Evolutionary conservation across 495 filamentous ascomycete genomes (phyloP), one percentile per base, ranked within the genome.

Genomic region (Darksidea phi): DNA sequence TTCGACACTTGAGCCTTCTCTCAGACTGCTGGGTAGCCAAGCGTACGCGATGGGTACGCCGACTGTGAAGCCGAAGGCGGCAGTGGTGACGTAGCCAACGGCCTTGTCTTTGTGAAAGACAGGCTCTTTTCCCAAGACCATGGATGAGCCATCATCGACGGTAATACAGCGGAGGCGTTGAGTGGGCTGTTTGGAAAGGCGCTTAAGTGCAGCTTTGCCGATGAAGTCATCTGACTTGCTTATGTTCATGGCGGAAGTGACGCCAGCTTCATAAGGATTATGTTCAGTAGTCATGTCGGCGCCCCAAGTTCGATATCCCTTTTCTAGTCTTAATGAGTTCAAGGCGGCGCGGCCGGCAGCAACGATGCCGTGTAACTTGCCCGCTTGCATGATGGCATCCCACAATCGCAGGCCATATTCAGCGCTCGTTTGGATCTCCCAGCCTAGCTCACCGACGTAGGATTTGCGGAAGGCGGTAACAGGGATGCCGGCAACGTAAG

Each of bases 91-190:
- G 61, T 82, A 82, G 0, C 79, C 79, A 21, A 69, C 72, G 0
- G 74, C 46, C 48, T 72, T 66, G 21, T 68, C 72, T 3, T 72
- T 67, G 12, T 67, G 38, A 55, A 72, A 80, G 2, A 82, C 76
- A 0, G 79, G 79, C 61, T 82, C 79, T 58, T 80, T 82, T 1
- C 78, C 78, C 2, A 82, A 66, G 28, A 80, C 69, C 52, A 80
- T 63, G 0, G 78, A 80, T 7, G 61, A 62, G 2, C 77, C 74
- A 58, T 82, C 79, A 45, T 77, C 69, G 46, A 80, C 56, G 0
- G 74, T 77, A 20, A 81, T 63, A 54, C 74, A 76, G 8, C 75
- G 70, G 32, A 80, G 65, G 0, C 67, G 70, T 2, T 75, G 71
- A 8, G 65, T 37, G 6, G 69, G 64, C 32, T 69, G 25, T 21